Conservation (phyloP, 257 asterid genomes). For the Ocimum tenuiflorum region DNA sequence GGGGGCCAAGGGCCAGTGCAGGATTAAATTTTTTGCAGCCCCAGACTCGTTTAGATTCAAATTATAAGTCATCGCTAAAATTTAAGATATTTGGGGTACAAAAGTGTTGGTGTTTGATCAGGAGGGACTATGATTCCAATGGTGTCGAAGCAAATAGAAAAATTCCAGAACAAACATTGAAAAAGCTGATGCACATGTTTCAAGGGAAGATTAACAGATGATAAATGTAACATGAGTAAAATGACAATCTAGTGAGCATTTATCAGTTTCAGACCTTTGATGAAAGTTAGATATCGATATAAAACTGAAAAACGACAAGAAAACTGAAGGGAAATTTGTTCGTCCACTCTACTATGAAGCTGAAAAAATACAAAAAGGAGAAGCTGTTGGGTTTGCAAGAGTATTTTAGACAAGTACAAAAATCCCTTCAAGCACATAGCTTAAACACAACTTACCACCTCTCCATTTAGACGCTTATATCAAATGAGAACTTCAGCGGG, state of each 20-base stretch:
- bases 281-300: background rate
- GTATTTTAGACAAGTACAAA: background rate
- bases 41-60: background rate
- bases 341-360: background rate
- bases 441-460: background rate
- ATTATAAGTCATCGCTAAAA: background rate
- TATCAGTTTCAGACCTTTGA: background rate
- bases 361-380: background rate
- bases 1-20: background rate
- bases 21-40: background rate
- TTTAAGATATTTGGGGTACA: background rate
- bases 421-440: background rate
- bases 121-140: background rate
- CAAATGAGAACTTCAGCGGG: background rate
- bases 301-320: background rate
- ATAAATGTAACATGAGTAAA: background rate
- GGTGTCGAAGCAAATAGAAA: background rate
- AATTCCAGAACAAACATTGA: background rate
- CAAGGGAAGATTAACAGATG: background rate
- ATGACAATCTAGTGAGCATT: background rate
- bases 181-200: background rate
- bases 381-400: background rate
- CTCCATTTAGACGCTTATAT: background rate
- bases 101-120: background rate
- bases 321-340: background rate